These are phyloP conservation scores for Mortierella polycephala DNA, from an alignment of 371 early-diverging fungal genomes.

Conservation along the genomic window DNA sequence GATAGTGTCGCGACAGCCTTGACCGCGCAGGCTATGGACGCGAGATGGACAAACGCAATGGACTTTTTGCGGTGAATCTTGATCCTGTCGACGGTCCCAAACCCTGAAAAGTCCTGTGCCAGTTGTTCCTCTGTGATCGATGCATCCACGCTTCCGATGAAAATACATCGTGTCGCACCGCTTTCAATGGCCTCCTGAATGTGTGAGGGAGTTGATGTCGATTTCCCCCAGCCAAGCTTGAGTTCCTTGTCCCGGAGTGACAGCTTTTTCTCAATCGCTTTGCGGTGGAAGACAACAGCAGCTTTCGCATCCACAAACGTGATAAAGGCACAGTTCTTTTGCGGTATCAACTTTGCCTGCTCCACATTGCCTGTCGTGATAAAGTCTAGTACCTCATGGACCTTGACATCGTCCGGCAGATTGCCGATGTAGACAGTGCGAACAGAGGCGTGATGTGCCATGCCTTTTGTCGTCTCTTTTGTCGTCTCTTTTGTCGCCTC, in stretches of 20 bases:
- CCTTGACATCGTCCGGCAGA: constrained; percentile 65
- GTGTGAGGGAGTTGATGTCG: constrained; percentile 60
- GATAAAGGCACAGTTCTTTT: constrained; percentile 80
- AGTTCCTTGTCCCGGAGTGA: constrained; percentile 60
- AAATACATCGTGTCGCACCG: constrained; percentile 84
- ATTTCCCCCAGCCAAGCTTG: constrained; percentile 81
- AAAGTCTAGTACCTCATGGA: constrained; percentile 76
- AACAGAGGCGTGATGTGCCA: neutral
- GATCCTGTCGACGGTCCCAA: constrained; percentile 78
- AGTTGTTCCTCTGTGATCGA: constrained; percentile 62
- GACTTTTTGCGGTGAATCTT: constrained; percentile 73
- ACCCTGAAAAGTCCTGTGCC: constrained; percentile 63
- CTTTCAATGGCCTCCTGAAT: constrained; percentile 66
- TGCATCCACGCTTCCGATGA: constrained; percentile 72
- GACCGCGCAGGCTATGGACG: constrained; percentile 57
- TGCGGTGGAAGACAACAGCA: constrained; percentile 66
- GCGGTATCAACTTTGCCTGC: constrained; percentile 71
- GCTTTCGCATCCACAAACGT: constrained; percentile 75
- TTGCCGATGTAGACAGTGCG: constrained; percentile 84
- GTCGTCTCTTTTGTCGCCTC: too few species aligned
- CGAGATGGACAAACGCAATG: constrained; percentile 15
- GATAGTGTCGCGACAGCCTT: constrained; percentile 70
- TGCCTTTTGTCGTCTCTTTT: too few species aligned
- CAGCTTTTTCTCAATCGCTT: constrained; percentile 57
- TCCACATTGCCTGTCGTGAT: constrained; percentile 79